Conservation (phyloP, 257 asterid genomes). For the Cinchona pubescens region DNA sequence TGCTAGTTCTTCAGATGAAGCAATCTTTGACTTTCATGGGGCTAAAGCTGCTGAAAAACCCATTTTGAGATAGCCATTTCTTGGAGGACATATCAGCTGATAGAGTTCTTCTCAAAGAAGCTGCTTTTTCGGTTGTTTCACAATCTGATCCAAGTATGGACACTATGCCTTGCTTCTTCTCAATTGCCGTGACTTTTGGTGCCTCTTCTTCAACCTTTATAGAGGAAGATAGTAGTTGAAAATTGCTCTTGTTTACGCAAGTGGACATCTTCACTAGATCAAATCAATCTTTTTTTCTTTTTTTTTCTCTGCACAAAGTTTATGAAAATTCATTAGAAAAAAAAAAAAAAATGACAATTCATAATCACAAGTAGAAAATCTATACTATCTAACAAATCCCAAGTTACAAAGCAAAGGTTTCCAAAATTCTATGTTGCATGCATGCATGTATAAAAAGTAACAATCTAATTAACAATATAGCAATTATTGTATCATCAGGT, state of each 20-base stretch:
- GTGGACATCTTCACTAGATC: slow-evolving; percentile 23
- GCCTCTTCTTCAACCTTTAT: slow-evolving; percentile 20
- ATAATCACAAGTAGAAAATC: not conserved
- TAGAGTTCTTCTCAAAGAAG: slow-evolving; percentile 53
- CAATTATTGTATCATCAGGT: not conserved
- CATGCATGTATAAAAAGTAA: slow-evolving; percentile 6
- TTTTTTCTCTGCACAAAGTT: slow-evolving; percentile 30
- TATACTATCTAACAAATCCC: slow-evolving; percentile 8
- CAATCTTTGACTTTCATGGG: slow-evolving; percentile 27
- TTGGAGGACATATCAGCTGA: slow-evolving; percentile 48
- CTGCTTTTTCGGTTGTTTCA: slow-evolving; percentile 14
- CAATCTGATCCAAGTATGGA: slow-evolving; percentile 65
- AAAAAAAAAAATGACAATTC: not conserved
- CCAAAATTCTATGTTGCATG: slow-evolving; percentile 1
- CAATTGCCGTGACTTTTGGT: not conserved
- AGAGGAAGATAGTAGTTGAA: slow-evolving; percentile 7
- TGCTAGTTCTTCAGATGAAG: slow-evolving; percentile 32
- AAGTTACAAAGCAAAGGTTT: slow-evolving; percentile 28
- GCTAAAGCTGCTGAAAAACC: slow-evolving; percentile 19
- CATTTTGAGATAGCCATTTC: slow-evolving; percentile 38
- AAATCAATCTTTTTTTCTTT: not conserved
- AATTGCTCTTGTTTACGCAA: slow-evolving; percentile 17
- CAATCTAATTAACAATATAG: not conserved
- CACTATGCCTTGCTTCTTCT: slow-evolving; percentile 61
- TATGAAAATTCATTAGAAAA: slow-evolving; percentile 13